Base-by-base conservation (phyloP, 2,329 filamentous ascomycete genomes). In the Pezizomycotina sp. region DNA sequence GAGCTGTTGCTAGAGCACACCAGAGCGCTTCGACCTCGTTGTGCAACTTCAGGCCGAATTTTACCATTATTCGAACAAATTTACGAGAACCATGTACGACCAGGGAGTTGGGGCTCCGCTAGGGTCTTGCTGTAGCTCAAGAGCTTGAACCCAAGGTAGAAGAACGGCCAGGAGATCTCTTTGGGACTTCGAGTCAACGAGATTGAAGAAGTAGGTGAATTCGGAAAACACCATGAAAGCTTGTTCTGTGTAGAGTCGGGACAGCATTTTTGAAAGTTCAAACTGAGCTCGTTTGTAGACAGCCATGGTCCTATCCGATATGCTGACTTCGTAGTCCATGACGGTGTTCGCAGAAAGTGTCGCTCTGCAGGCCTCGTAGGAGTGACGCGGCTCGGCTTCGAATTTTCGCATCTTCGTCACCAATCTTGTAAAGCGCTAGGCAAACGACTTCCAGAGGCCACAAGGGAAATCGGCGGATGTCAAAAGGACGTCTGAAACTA, bases 261-360 rank as follows among this genome's bases (percentile, higher is more conserved):
- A 79, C 24, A 98, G 67, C 13, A 84, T 69, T 51, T 86, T 83
- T 0, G 89, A 95, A 14, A 92, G 91, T 54, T 95, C 86, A 48
- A 93, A 95, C 53, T 98, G 89, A 0, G 91, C 89, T 27, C 91
- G 65, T 59, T 98, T 98, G 60, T 95, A 98, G 2, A 98, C 86
- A 0, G 86, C 84, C 48, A 92, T 92, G 0, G 91, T 98, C 59
- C 93, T 95, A 59, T 98, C 91, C 0, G 86, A 91, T 39, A 98
- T 89, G 55, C 84, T 93, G 51, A 98, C 95, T 52, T 98, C 89
- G 41, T 93, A 91, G 55, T 98, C 89, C 54, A 92, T 82, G 5
- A 98, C 73, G 53, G 91, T 91, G 1, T 86, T 92, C 73, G 89
- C 47, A 79, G 77, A 46, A 76, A 71, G 47, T 89, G 79, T 15